phyloP scores from a whole-genome alignment of 495 filamentous ascomycete genomes.

The Lasiosphaeris hirsuta region DNA sequence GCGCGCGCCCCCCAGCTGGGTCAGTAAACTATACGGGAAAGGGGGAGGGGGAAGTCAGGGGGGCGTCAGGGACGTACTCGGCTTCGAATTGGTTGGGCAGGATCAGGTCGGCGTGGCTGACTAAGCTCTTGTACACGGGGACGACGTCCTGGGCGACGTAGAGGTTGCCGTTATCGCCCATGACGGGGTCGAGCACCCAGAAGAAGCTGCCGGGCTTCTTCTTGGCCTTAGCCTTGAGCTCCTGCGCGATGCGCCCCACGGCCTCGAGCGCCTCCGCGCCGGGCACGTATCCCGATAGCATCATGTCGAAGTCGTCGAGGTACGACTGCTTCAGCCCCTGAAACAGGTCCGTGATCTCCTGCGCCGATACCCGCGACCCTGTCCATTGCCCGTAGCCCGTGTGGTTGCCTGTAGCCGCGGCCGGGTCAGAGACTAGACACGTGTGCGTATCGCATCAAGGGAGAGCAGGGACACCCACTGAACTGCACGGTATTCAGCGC shows the following conservation, averaged over 20 bases:
- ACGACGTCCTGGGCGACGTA: slow-evolving; percentile 90
- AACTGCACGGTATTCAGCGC: slow-evolving; percentile 95
- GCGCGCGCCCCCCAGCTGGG: not conserved
- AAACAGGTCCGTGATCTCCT: slow-evolving; percentile 82
- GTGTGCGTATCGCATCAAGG: not conserved
- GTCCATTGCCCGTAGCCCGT: slow-evolving; percentile 84
- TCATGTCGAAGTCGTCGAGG: slow-evolving; percentile 81
- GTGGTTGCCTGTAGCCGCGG: slow-evolving; percentile 69
- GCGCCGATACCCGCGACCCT: slow-evolving; percentile 72
- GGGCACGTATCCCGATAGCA: slow-evolving; percentile 91
- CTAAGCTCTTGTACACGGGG: slow-evolving; percentile 78
- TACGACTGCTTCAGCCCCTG: slow-evolving; percentile 76
- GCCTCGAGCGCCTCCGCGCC: slow-evolving; percentile 78
- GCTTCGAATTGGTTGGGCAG: slow-evolving; percentile 96
- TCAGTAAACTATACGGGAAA: not conserved
- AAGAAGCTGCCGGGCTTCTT: slow-evolving; percentile 75
- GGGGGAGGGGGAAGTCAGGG: not conserved
- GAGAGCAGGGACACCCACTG: slow-evolving; percentile 49
- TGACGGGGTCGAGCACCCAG: slow-evolving; percentile 97
- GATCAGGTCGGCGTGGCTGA: slow-evolving; percentile 82
- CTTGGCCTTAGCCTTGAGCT: slow-evolving; percentile 64
- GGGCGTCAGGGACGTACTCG: slow-evolving; percentile 80
- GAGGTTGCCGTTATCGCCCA: slow-evolving; percentile 89
- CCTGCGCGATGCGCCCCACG: slow-evolving; percentile 76
- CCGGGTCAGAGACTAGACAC: slow-evolving; percentile 9